Base-by-base conservation (phyloP, 805 yeast species). In the Yamadazyma tumulicola region DNA sequence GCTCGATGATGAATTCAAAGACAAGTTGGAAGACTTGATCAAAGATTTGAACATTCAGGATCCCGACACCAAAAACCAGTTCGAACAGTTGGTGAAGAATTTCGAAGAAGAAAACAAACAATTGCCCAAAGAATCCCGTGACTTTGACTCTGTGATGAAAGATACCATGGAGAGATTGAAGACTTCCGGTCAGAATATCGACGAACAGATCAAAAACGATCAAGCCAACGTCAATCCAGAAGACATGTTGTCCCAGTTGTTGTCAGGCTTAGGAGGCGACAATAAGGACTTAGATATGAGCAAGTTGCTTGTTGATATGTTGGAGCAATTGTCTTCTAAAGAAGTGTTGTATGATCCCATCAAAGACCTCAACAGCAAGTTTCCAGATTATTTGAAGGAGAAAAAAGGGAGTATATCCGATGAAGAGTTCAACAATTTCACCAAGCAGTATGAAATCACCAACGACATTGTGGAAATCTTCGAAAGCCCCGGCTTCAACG, bases 291-390 rank as follows among this genome's bases (percentile, higher is more conserved):
- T 82, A 43, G 88, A 82, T 51, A 72, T 81, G 59, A 66, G 81
- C 17, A 75, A 76, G 39, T 60, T 86, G 31, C 61, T 86, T 41
- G 72, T 70, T 13, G 86, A 84, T 23, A 79, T 91, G 78, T 67
- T 91, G 49, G 81, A 78, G 42, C 91, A 88, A 53, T 71, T 91
- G 55, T 76, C 93, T 6, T 77, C 93, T 4, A 91, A 88, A 52
- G 89, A 81, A 38, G 84, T 89, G 14, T 68, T 91, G 24, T 89
- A 85, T 52, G 95, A 83, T 47, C 96, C 97, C 2, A 72, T 91
- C 61, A 83, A 81, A 50, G 95, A 87, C 41, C 69, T 89, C 54
- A 76, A 80, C 44, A 61, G 66, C 9, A 85, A 85, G 52, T 86
- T 79, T 54, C 85, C 87, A 2, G 71, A 57, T 18, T 91, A 85